These are phyloP conservation scores for Solanum lignicaule DNA, from an alignment of 257 asterid species.

Conservation along the genomic window DNA sequence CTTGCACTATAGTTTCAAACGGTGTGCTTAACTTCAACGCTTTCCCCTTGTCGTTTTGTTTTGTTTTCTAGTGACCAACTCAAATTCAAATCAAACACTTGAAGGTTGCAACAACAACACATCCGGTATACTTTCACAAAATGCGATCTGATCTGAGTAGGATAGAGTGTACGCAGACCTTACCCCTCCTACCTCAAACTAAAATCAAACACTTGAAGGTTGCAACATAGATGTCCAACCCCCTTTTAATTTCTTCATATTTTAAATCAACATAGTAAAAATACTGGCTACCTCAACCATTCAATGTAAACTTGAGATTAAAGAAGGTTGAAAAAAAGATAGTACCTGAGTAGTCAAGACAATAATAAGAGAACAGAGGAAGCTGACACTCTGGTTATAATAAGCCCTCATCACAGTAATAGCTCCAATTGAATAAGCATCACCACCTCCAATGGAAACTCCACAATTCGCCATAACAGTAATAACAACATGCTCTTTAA, in stretches of 20 bases:
- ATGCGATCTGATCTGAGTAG: background rate
- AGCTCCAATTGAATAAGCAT: conserved; percentile 98
- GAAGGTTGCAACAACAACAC: background rate
- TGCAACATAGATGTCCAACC: background rate
- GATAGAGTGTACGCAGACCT: background rate
- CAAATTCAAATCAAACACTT: background rate
- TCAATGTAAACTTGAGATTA: background rate
- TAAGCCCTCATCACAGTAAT: conserved; percentile 93
- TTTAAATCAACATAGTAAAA: background rate
- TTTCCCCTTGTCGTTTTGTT: background rate
- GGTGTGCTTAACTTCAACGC: background rate
- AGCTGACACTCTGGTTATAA: conserved; percentile 69
- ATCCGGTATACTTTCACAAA: background rate
- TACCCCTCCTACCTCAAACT: background rate
- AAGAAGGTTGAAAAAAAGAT: background rate
- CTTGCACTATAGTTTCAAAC: background rate
- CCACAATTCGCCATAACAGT: conserved; percentile 98
- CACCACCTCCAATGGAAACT: conserved; percentile 95
- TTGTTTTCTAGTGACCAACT: background rate
- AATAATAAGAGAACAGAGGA: conserved; percentile 63
- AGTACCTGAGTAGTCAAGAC: conserved; percentile 91
- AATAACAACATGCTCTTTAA: conserved; percentile 84
- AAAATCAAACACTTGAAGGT: background rate
- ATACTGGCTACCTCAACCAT: background rate
- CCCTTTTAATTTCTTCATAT: background rate